Evolutionary conservation across 2,329 filamentous ascomycete genomes (phyloP), one percentile per base, ranked within the genome.

Genomic region (Fusarium clavum): DNA sequence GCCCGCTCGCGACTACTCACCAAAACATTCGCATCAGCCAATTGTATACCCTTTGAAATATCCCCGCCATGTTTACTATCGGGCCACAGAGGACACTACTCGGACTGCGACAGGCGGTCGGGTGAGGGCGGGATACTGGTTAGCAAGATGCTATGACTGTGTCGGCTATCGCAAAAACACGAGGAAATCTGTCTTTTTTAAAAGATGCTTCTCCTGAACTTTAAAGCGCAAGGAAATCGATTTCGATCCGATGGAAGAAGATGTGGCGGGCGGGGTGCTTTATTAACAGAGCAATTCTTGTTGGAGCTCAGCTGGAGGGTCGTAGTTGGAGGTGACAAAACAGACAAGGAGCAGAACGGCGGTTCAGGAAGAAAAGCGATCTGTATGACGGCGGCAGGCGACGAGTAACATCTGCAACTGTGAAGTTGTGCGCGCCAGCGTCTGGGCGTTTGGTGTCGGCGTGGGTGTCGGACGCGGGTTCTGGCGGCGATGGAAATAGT

Each of bases 1-100:
- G 46, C 40, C 41, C 52, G 57, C 56, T 57, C 34, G 41, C 30
- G 62, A 32, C 58, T 52, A 87, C 89, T 85, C 78, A 98, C 95
- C 96, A 99, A 84, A 99, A 98, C 78, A 96, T 92, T 86, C 95
- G 91, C 84, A 99, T 85, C 81, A 98, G 87, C 95, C 95, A 98
- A 89, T 98, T 96, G 86, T 98, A 98, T 81, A 99, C 91, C 83
- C 91, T 92, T 79, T 92, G 92, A 83, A 99, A 97, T 80, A 99
- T 85, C 76, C 93, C 92, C 77, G 94, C 92, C 94, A 98, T 98
- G 46, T 82, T 76, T 64, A 64, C 65, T 71, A 59, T 73, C 67
- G 60, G 61, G 58, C 46, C 56, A 63, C 73, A 57, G 58, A 71
- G 56, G 41, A 63, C 55, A 64, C 63, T 71, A 57, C 40, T 74